These are phyloP conservation scores for Pseudocercospora vitis DNA, from an alignment of 2,329 filamentous ascomycete genomes.

Conservation along the genomic window DNA sequence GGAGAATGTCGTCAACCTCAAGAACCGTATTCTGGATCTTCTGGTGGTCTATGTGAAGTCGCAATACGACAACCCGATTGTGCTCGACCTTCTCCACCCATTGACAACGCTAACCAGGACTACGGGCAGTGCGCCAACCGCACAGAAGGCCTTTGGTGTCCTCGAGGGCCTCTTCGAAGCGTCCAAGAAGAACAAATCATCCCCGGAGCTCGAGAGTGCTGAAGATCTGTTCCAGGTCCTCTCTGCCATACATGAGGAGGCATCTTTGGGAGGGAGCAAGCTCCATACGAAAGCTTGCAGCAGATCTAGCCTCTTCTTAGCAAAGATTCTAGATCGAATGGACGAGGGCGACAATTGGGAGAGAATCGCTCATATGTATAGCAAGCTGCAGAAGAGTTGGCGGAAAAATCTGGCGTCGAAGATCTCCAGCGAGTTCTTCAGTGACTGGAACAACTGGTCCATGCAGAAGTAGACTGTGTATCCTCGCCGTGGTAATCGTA, in stretches of 20 bases:
- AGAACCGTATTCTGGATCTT: slow-evolving; percentile 86
- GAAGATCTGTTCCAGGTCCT: slow-evolving; percentile 59
- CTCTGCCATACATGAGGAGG: slow-evolving; percentile 66
- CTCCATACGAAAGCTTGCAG: slow-evolving; percentile 74
- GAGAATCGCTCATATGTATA: slow-evolving; percentile 44
- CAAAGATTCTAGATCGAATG: slow-evolving; percentile 59
- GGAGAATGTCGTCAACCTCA: slow-evolving; percentile 89
- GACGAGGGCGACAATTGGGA: slow-evolving; percentile 42
- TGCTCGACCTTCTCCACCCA: slow-evolving; percentile 70
- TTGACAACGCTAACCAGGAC: slow-evolving; percentile 73
- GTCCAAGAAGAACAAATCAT: slow-evolving; percentile 51
- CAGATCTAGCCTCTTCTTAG: slow-evolving; percentile 67
- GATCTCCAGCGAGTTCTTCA: slow-evolving; percentile 47
- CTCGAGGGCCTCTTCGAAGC: slow-evolving; percentile 71
- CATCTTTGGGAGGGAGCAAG: slow-evolving; percentile 62
- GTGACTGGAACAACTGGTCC: slow-evolving; percentile 49
- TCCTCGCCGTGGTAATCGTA: too few species aligned
- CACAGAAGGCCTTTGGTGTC: slow-evolving; percentile 70
- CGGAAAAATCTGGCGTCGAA: slow-evolving; percentile 43
- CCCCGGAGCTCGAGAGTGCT: slow-evolving; percentile 37
- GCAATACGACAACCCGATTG: slow-evolving; percentile 66
- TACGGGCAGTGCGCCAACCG: slow-evolving; percentile 74
- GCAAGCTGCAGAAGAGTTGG: slow-evolving; percentile 46
- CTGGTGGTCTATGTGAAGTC: slow-evolving; percentile 81
- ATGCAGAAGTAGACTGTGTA: slow-evolving; percentile 30